Conservation (phyloP, 805 yeast species). For the Suhomyces emberorum region DNA sequence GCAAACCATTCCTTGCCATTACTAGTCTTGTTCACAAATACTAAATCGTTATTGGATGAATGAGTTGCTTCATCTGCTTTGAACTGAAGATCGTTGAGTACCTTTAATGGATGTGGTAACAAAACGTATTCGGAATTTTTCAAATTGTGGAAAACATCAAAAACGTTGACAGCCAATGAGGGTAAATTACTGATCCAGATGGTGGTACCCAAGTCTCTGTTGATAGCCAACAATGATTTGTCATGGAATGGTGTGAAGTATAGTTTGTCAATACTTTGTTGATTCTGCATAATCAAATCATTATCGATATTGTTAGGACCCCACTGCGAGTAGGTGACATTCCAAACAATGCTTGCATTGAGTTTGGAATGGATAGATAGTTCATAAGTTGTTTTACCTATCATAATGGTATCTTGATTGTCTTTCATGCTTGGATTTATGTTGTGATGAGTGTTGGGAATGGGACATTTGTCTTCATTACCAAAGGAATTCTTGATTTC, state of each 20-base stretch:
- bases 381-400: slow-evolving; percentile 73
- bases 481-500: slow-evolving; percentile 70
- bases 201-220: slow-evolving; percentile 63
- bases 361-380: slow-evolving; percentile 72
- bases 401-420: slow-evolving; percentile 41
- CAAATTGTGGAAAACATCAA: slow-evolving; percentile 57
- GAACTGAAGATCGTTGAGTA: slow-evolving; percentile 30
- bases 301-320: slow-evolving; percentile 84
- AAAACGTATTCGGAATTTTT: slow-evolving; percentile 40
- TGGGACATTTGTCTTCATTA: slow-evolving; percentile 32
- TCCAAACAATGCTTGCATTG: slow-evolving; percentile 62
- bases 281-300: slow-evolving; percentile 47
- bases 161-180: slow-evolving; percentile 68
- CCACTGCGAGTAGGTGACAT: slow-evolving; percentile 84
- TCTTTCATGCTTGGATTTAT: slow-evolving; percentile 13
- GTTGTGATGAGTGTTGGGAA: slow-evolving; percentile 24
- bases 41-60: slow-evolving; percentile 29
- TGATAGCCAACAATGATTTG: slow-evolving; percentile 71
- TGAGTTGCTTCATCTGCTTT: slow-evolving; percentile 15
- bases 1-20: slow-evolving; percentile 78
- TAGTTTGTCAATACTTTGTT: slow-evolving; percentile 63
- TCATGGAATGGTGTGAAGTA: slow-evolving; percentile 85
- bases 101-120: slow-evolving; percentile 67
- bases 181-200: slow-evolving; percentile 78
- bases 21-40: slow-evolving; percentile 67